Conservation (phyloP, 2,329 filamentous ascomycete genomes). For the Triangularia verruculosa region DNA sequence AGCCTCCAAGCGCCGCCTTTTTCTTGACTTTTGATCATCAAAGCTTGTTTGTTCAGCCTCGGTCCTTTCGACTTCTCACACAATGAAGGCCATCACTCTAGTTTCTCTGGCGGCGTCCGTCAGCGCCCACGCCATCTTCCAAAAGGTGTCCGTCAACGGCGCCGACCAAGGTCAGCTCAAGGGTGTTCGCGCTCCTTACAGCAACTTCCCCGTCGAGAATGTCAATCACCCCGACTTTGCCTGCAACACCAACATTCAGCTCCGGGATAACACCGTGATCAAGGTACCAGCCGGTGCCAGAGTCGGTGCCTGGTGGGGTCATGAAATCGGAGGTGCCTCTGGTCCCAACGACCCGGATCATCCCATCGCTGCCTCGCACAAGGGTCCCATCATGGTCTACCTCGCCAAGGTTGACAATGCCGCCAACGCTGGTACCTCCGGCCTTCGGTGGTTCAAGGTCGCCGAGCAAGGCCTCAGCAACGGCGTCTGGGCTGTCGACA, state of each 20-base stretch:
- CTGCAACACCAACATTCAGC: constrained; percentile 27
- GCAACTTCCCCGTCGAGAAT: constrained; percentile 42
- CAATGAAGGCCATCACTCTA: constrained; percentile 25
- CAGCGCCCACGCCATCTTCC: constrained; percentile 30
- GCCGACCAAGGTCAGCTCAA: constrained; percentile 48
- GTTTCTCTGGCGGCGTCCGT: constrained; percentile 24
- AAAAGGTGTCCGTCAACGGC: constrained; percentile 46
- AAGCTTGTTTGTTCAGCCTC: not conserved
- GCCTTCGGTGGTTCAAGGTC: constrained; percentile 52
- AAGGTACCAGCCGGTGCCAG: constrained; percentile 37
- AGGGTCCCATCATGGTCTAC: constrained; percentile 48
- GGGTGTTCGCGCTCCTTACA: constrained; percentile 47
- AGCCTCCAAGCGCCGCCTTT: not conserved
- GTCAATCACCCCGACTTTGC: constrained; percentile 27
- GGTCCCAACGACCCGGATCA: constrained; percentile 38
- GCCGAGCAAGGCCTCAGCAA: constrained; percentile 39
- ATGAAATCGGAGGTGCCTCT: constrained; percentile 43
- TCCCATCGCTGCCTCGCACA: constrained; percentile 42
- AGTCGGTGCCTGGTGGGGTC: constrained; percentile 43
- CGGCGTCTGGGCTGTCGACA: constrained; percentile 48
- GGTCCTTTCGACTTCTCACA: constrained; percentile 3
- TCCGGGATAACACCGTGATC: constrained; percentile 29
- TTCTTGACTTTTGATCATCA: not conserved
- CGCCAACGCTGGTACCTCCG: constrained; percentile 36
- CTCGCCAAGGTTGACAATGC: constrained; percentile 49